phyloP scores from a whole-genome alignment of 257 asterid species.

The Cruciata laevipes region DNA sequence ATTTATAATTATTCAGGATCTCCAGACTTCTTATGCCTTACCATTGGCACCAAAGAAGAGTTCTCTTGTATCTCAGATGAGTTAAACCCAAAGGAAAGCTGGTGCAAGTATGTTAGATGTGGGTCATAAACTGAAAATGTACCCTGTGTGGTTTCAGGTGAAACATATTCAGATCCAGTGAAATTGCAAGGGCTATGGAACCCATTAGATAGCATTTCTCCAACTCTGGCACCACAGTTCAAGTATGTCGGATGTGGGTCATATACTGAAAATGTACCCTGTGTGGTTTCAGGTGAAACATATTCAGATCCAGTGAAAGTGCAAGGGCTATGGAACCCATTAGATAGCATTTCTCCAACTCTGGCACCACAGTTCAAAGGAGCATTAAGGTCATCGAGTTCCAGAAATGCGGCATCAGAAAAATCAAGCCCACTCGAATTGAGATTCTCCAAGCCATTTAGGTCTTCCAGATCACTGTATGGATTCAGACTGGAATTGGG shows the following conservation, averaged over 20 bases:
- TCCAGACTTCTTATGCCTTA: not conserved
- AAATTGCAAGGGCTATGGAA: slow-evolving; percentile 19
- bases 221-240: slow-evolving; percentile 23
- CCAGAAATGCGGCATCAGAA: slow-evolving; percentile 39
- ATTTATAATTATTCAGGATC: not conserved
- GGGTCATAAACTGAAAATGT: not conserved
- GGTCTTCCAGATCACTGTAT: slow-evolving; percentile 37
- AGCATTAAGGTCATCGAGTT: slow-evolving; percentile 48
- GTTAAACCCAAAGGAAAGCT: not conserved
- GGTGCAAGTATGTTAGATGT: not conserved
- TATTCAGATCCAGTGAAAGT: slow-evolving; percentile 13
- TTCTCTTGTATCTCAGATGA: not conserved
- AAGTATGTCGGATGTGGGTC: not conserved
- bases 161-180: slow-evolving; percentile 9
- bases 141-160: not conserved
- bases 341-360: slow-evolving; percentile 15
- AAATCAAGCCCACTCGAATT: slow-evolving; percentile 21
- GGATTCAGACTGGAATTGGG: slow-evolving; percentile 28
- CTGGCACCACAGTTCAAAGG: slow-evolving; percentile 35
- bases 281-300: not conserved
- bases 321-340: slow-evolving; percentile 20
- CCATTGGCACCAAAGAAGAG: not conserved
- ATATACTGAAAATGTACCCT: slow-evolving; percentile 1
- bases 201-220: slow-evolving; percentile 16
- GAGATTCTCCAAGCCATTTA: slow-evolving; percentile 19